Base-by-base conservation (phyloP, 108 stramenopile genomes). In the Cylindrotheca closterium region DNA sequence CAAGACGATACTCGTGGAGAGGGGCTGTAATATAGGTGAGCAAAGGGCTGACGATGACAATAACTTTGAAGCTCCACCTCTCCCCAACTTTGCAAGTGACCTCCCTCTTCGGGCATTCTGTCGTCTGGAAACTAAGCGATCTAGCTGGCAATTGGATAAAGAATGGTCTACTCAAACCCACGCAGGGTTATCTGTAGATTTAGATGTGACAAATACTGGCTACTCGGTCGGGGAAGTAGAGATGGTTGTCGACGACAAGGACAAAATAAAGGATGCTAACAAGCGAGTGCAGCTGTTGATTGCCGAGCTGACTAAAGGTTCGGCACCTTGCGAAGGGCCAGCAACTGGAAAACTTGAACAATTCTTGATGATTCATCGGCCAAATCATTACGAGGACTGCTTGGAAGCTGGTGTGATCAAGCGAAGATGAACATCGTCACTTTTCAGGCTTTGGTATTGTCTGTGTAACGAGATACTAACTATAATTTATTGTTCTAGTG, bases 141-240 rank as follows among this genome's bases (percentile, higher is more conserved):
- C 79, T 3, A 61, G 50, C 25, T 84, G 83, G 83, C 27, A 47
- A 33, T 28, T 53, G 15, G 58, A 69, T 30, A 18, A 57, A 5
- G 70, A 48, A 7, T 48, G 55, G 4, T 1, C 25, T 46, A 45
- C 50, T 1, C 31, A 50, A 18, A 12, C 17, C 21, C 71, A 51
- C 56, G 12, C 33, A 8, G 72, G 59, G 3, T 33, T 74, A 0
- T 37, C 29, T 4, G 83, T 84, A 12, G 83, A 84, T 55, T 55
- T 84, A 51, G 83, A 84, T 45, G 46, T 29, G 15, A 81, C 83
- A 19, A 58, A 77, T 50, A 77, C 63, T 70, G 79, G 79, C 1
- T 72, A 78, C 49, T 48, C 63, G 1, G 79, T 84, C 1, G 83
- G 83, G 15, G 83, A 84, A 63, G 83, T 84, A 4, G 83, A 84